Evolutionary conservation across 371 early-diverging fungal species (phyloP).

Genomic region (Parasitella parasitica): DNA sequence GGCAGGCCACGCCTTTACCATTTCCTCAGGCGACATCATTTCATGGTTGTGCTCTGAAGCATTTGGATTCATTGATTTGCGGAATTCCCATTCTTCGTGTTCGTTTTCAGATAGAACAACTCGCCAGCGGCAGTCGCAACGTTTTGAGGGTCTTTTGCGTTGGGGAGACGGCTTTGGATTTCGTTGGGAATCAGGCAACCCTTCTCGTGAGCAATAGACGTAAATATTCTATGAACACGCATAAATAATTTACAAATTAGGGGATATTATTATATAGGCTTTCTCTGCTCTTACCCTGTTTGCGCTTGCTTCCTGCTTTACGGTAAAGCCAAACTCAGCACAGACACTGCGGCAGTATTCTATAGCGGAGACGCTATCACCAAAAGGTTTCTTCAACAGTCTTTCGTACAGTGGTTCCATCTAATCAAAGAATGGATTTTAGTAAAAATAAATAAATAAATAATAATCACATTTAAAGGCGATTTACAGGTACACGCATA

Average conservation of each 20-base stretch:
- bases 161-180: conserved; percentile 57
- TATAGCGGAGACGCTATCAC: conserved; percentile 36
- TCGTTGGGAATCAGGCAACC: conserved; percentile 59
- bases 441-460: too few relatives aligned
- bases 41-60: conserved; percentile 62
- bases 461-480: too few relatives aligned
- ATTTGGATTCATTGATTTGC: conserved; percentile 58
- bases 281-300: conserved; percentile 31
- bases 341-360: conserved; percentile 40
- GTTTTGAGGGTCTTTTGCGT: conserved; percentile 58
- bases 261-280: background rate
- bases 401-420: conserved; percentile 45
- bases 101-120: conserved; percentile 60
- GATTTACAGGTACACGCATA: conserved; percentile 27
- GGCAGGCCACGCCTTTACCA: conserved; percentile 57
- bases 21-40: conserved; percentile 57
- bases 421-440: conserved; percentile 6
- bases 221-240: conserved; percentile 57
- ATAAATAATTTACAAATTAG: background rate
- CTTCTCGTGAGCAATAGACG: conserved; percentile 65
- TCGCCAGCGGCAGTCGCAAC: conserved; percentile 69
- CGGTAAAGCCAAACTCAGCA: conserved; percentile 44
- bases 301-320: conserved; percentile 49
- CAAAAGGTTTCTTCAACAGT: conserved; percentile 31
- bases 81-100: conserved; percentile 55